Base-by-base conservation (phyloP, 331 rosid species). In the Phaseolus coccineus region DNA sequence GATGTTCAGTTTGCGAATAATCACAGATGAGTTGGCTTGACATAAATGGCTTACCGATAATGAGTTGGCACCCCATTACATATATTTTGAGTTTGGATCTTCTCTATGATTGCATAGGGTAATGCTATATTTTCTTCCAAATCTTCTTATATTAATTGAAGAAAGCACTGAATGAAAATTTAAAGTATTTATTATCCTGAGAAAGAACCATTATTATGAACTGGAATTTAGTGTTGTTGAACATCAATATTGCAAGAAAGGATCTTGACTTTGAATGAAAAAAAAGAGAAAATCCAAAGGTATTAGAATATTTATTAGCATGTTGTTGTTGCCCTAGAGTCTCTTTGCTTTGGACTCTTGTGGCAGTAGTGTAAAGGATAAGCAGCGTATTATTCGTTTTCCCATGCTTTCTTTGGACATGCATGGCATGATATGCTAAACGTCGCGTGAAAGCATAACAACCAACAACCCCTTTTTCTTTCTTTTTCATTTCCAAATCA, bases 401-500 rank as follows among this genome's bases (percentile, higher is more conserved):
- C 48, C 63, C 72, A 59, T 67, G 22, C 80, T 75, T 10, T 33
- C 71, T 74, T 11, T 47, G 72, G 52, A 75, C 40, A 35, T 33
- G 72, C 77, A 25, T 74, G 72, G 12, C 13, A 46, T 46, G 15
- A 46, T 42, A 79, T 80, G 74, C 42, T 40, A 69, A 78, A 81
- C 71, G 63, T 81, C 10, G 53, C 55, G 76, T 74, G 76, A 56
- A 81, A 81, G 80, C 75, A 30, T 73, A 73, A 55, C 69, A 42
- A 53, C 62, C 46, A 73, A 66, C 64, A 74, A 74, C 11, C n/a
- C 66, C 6, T 24, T 48, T 44, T 37, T 6, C 28, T 40, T 15
- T 11, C 35, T 58, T 58, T 22, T 42, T 28, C 5, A 13, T 46
- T 25, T 72, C 25, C 8, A 40, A 80, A 65, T 64, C 61, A 3